Evolutionary conservation across 129 eudicot genomes (phyloP).

Genomic region (Flaveria sonorensis): DNA sequence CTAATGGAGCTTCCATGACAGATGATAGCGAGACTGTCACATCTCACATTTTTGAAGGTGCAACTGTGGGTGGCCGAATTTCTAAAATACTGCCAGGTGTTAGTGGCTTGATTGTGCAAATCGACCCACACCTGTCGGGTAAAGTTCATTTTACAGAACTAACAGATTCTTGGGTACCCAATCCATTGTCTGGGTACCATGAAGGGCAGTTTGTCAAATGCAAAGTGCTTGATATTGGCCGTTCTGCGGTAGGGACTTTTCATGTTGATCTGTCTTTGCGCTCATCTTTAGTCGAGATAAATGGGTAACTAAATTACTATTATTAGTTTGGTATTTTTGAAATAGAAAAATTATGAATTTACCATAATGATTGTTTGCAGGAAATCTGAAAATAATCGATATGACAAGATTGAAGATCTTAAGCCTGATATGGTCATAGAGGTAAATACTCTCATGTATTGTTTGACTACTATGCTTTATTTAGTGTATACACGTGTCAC

Average conservation of each 20-base stretch:
- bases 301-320: slow-evolving; percentile 40
- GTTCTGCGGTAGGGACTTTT: slow-evolving; percentile 55
- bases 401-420: slow-evolving; percentile 70
- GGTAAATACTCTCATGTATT: slow-evolving; percentile 41
- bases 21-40: slow-evolving; percentile 35
- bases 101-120: slow-evolving; percentile 83
- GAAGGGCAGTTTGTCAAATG: slow-evolving; percentile 94
- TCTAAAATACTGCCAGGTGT: slow-evolving; percentile 85
- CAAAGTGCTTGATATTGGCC: slow-evolving; percentile 58
- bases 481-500: neutral
- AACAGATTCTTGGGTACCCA: slow-evolving; percentile 53
- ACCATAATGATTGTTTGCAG: slow-evolving; percentile 37
- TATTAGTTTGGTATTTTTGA: neutral
- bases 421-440: slow-evolving; percentile 63
- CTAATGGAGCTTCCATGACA: slow-evolving; percentile 24
- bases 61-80: slow-evolving; percentile 73
- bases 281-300: slow-evolving; percentile 33
- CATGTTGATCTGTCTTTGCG: slow-evolving; percentile 85
- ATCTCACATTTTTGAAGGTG: slow-evolving; percentile 58
- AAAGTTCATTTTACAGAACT: slow-evolving; percentile 88
- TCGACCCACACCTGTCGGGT: slow-evolving; percentile 74
- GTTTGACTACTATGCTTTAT: neutral
- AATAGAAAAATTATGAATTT: neutral
- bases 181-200: slow-evolving; percentile 73
- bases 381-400: slow-evolving; percentile 35